Conservation (phyloP, 768 basidiomycete species). For the Coprinopsis strossmayeri region DNA sequence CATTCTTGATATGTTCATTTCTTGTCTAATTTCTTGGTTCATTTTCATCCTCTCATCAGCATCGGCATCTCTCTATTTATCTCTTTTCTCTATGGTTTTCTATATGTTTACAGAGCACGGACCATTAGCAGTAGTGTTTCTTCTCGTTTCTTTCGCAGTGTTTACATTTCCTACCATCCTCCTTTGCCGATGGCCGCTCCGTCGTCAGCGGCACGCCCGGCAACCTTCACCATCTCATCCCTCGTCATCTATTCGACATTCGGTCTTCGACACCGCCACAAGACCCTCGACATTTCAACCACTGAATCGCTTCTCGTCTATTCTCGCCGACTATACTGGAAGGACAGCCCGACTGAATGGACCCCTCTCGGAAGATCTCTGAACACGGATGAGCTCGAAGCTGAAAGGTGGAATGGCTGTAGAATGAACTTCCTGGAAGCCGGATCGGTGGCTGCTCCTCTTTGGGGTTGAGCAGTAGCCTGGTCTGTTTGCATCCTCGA, state of each 20-base stretch:
- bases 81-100: slow-evolving; percentile 6
- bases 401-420: background rate
- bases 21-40: background rate
- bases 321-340: background rate
- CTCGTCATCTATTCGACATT: background rate
- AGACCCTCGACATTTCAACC: background rate
- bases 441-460: slow-evolving; percentile 12
- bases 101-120: background rate
- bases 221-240: background rate
- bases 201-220: slow-evolving; percentile 3
- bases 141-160: background rate
- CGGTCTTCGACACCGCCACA: too few relatives aligned
- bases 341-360: background rate
- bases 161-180: slow-evolving; percentile 6
- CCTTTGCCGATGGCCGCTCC: slow-evolving; percentile 18
- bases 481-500: background rate
- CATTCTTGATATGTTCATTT: background rate
- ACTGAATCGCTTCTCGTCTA: background rate
- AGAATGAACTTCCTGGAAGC: slow-evolving; percentile 3
- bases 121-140: background rate
- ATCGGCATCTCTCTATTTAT: slow-evolving; percentile 11
- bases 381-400: too few relatives aligned
- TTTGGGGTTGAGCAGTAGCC: slow-evolving; percentile 12
- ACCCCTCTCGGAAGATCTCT: background rate
- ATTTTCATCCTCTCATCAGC: slow-evolving; percentile 1